Evolutionary conservation across 1,284 basidiomycete genomes (phyloP), one percentile per base, ranked within the genome.

Genomic region (Clitocybe nebularis): DNA sequence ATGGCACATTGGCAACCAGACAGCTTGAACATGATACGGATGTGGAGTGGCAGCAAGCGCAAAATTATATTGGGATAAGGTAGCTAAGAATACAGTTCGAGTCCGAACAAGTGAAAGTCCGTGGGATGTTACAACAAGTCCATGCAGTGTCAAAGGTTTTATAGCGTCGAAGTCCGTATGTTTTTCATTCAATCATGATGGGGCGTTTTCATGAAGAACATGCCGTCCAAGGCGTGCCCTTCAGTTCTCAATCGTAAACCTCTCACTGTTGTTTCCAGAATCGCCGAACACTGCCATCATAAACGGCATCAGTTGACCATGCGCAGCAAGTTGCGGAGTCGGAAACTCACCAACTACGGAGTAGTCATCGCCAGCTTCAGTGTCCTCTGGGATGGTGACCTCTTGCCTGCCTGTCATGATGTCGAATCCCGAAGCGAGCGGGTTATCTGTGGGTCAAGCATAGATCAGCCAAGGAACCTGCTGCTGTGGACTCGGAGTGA

Each of bases 311-410:
- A 40, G 21, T 44, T 33, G 30, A 36, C 26, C 20, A 14, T 16
- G 19, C 17, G n/a, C 19, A 17, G 16, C 6, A 17, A 17, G 5
- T 8, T 16, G 13, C 29, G 29, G 13, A 7, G 13, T 13, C 2
- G 36, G 23, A 38, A 14, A 67, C 72, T 62, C 46, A 72, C 69
- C 41, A 46, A 63, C 59, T 30, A 71, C 8, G 20, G 59, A 47
- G 46, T 72, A 72, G 16, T 59, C 49, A 16, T 51, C 33, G 14
- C 61, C 65, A 14, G 57, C 38, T 0, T 41, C 8, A 5, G 50
- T 52, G 32, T 68, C 58, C 14, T 36, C 19, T n/a, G 69, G 71
- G 6, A 68, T 63, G 3, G 43, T 52, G 36, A 74, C 52, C 19
- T 54, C 38, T 9, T 57, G 53, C 1, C 44, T 29, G 8, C 65